Evolutionary conservation across 768 basidiomycete species (phyloP), one percentile per base, ranked within the genome.

Genomic region (Termitomyces sp.): DNA sequence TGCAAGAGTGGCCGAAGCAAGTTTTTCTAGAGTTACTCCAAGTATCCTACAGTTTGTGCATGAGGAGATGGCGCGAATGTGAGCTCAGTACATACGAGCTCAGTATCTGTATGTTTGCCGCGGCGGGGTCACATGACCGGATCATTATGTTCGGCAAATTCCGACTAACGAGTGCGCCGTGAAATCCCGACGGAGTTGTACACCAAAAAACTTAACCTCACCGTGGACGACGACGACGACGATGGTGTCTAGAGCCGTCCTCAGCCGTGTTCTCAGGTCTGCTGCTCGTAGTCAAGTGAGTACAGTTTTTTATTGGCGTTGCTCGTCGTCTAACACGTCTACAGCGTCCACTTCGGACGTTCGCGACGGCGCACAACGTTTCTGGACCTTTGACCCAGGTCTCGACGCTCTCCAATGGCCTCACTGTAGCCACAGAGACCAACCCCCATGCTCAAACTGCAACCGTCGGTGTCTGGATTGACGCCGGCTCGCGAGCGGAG

Each of bases 381-480:
- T 73, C 78, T 41, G 75, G 81, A 48, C 96, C 96, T 50, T 77
- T 88, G 60, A 97, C 94, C 42, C 86, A 98, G 73, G 85, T 93
- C 56, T 88, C 94, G 25, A 96, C 93, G 5, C 88, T 99, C 52
- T 78, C 91, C 13, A 98, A 97, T 76, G 97, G 97, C 57, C 78
- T 99, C 54, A 96, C 94, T 12, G 87, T 99, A 61, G 95, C 95
- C 46, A 96, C 94, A 2, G 94, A 96, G 72, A 75, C 89, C 7
- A 90, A 94, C 57, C 81, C 91, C 5, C 88, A 91, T 69, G 88
- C 93, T 4, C 90, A 95, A 73, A 98, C 97, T 0, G 94, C 95
- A 7, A 99, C 96, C n/a, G 94, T 98, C 33, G 97, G 97, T 59
- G 89, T 98, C 56, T 99, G 94, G 94, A 96, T 99, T 64, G 96